Percentiles rank a stretch among this genome's conserved stretches.
phyloP scores from a whole-genome alignment of 2,329 filamentous ascomycete genomes.

The Trichoderma guizhouense region DNA sequence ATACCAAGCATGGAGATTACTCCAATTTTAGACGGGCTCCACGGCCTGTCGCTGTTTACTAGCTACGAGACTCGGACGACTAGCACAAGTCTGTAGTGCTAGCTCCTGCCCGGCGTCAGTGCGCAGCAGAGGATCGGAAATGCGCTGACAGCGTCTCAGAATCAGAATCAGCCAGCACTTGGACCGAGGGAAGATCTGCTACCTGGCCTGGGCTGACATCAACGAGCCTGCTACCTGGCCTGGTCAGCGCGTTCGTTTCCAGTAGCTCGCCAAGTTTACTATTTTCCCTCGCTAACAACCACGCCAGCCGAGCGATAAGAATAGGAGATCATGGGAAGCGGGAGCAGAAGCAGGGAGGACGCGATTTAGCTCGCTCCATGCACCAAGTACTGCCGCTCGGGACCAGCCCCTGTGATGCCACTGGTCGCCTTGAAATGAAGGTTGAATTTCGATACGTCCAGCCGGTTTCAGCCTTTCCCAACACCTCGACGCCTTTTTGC shows the following conservation, averaged over 20 bases:
- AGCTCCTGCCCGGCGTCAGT: background rate
- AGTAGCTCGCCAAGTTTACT: background rate
- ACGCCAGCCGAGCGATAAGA: constrained; percentile 11
- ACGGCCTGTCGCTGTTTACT: constrained; percentile 3
- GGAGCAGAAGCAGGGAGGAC: constrained; percentile 8
- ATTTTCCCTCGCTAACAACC: background rate
- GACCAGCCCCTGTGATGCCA: background rate
- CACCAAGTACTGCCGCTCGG: background rate
- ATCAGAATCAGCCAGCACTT: constrained; percentile 7
- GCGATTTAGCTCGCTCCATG: background rate
- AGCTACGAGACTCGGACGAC: background rate
- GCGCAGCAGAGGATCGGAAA: constrained; percentile 9
- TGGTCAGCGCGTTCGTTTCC: constrained; percentile 8
- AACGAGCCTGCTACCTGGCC: background rate
- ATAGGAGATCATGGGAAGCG: constrained; percentile 11
- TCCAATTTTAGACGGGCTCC: constrained; percentile 19
- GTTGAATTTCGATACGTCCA: background rate
- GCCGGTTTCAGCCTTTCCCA: constrained; percentile 11
- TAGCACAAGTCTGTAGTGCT: background rate
- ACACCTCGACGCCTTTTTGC: background rate
- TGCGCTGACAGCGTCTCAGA: constrained; percentile 13
- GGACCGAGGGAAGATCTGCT: constrained; percentile 10
- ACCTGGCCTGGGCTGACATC: constrained; percentile 6
- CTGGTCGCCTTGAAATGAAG: background rate
- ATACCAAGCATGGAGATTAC: constrained; percentile 1